Conservation (phyloP, 2,329 filamentous ascomycete genomes). For the Colletotrichum plurivorum region DNA sequence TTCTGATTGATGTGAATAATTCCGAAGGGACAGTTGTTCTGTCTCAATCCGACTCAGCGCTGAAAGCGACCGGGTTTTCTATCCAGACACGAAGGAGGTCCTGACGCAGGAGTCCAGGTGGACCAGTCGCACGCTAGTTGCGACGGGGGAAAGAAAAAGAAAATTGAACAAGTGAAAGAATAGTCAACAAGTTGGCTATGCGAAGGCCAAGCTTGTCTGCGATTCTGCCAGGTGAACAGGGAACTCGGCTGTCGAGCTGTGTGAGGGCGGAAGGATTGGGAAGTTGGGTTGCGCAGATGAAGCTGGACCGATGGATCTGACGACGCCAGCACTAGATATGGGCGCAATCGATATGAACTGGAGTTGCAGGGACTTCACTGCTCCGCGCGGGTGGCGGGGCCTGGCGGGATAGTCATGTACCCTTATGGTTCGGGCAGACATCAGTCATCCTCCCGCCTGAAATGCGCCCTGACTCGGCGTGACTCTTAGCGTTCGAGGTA, state of each 20-base stretch:
- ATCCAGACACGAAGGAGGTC: slow-evolving; percentile 34
- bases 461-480: too few relatives aligned
- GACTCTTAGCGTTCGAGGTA: too few relatives aligned
- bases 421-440: slow-evolving; percentile 24
- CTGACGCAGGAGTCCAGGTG: slow-evolving; percentile 35
- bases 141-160: slow-evolving; percentile 32
- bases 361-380: slow-evolving; percentile 35
- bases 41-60: slow-evolving; percentile 15
- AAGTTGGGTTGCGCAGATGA: slow-evolving; percentile 32
- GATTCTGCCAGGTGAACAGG: slow-evolving; percentile 42
- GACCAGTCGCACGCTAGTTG: slow-evolving; percentile 35
- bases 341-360: slow-evolving; percentile 38
- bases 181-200: slow-evolving; percentile 32
- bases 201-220: slow-evolving; percentile 22
- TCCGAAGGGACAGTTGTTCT: slow-evolving; percentile 4
- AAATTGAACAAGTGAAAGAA: slow-evolving; percentile 39
- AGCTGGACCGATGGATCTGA: slow-evolving; percentile 33
- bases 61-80: slow-evolving; percentile 18
- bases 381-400: slow-evolving; percentile 34
- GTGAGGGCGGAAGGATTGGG: slow-evolving; percentile 34
- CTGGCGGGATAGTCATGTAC: slow-evolving; percentile 16
- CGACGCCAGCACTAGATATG: slow-evolving; percentile 25
- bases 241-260: slow-evolving; percentile 43
- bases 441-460: not conserved
- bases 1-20: slow-evolving; percentile 7